Conservation (phyloP, 352 stramenopile species). For the Halophytophthora batemanensis region DNA sequence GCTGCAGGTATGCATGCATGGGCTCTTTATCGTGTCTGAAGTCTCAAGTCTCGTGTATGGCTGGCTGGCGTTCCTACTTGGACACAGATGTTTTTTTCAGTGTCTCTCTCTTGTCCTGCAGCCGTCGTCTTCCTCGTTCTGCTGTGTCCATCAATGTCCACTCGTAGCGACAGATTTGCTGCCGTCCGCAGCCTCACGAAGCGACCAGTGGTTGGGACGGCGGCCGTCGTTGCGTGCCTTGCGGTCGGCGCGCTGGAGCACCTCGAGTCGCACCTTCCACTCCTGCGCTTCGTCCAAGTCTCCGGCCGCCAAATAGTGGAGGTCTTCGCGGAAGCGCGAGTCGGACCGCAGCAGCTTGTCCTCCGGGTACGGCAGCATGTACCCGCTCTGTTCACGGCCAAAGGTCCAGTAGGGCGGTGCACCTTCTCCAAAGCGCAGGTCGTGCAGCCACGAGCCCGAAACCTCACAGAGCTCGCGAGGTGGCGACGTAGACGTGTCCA, state of each 20-base stretch:
- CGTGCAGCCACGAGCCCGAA: constrained; percentile 75
- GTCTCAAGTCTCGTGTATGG: too few species aligned
- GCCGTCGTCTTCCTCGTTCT: neutral
- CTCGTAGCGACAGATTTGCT: neutral
- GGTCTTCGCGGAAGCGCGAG: constrained; percentile 69
- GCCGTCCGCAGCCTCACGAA: constrained; percentile 31
- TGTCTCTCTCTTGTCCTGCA: too few species aligned
- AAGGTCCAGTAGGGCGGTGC: constrained; percentile 68
- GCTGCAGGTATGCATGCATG: too few species aligned
- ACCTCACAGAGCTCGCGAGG: constrained; percentile 66
- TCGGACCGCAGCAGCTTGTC: constrained; percentile 68
- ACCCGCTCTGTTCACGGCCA: constrained; percentile 52
- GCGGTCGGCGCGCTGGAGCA: constrained; percentile 74
- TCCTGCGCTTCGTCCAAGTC: constrained; percentile 81
- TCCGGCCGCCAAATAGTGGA: constrained; percentile 57
- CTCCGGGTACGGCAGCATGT: constrained; percentile 52
- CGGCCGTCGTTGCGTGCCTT: constrained; percentile 72
- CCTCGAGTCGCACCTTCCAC: constrained; percentile 81
- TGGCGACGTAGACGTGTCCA: constrained; percentile 54
- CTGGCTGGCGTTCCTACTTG: too few species aligned
- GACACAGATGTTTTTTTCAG: too few species aligned
- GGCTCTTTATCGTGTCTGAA: too few species aligned
- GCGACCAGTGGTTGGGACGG: constrained; percentile 74
- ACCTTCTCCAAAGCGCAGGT: constrained; percentile 56
- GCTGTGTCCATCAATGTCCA: constrained; percentile 33